Conservation (phyloP, 176 grass and related monocot species). For the Aegilops tauschii region DNA sequence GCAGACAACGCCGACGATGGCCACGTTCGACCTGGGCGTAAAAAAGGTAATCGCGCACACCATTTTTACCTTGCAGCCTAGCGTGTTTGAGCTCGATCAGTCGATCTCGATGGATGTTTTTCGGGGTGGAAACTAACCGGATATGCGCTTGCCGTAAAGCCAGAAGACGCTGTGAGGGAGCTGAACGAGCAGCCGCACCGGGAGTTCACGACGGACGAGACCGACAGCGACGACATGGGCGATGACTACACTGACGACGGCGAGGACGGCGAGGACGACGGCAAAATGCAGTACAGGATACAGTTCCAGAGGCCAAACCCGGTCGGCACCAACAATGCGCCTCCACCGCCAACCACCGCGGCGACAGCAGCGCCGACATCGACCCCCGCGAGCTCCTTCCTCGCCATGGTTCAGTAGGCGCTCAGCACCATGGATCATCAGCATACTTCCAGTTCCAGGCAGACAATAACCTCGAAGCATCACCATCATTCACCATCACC, state of each 20-base stretch:
- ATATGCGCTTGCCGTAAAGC: slow-evolving; percentile 54
- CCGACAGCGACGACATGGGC: slow-evolving; percentile 53
- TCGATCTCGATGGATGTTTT: neutral
- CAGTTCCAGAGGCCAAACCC: slow-evolving; percentile 53
- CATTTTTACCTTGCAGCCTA: neutral
- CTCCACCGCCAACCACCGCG: slow-evolving; percentile 3
- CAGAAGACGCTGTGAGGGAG: slow-evolving; percentile 73
- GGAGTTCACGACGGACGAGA: slow-evolving; percentile 52
- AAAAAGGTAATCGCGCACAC: slow-evolving; percentile 39
- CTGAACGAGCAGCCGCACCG: slow-evolving; percentile 47
- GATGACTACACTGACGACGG: slow-evolving; percentile 57
- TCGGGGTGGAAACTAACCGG: slow-evolving; percentile 37
- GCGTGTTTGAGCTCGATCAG: neutral
- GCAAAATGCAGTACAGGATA: slow-evolving; percentile 73
- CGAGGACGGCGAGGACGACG: slow-evolving; percentile 52
- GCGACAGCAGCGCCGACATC: slow-evolving; percentile 29
- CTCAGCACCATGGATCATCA: neutral
- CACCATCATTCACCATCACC: slow-evolving; percentile 2
- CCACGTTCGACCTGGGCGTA: slow-evolving; percentile 14
- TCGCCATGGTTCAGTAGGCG: slow-evolving; percentile 54
- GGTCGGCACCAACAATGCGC: neutral
- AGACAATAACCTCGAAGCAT: slow-evolving; percentile 13
- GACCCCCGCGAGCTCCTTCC: slow-evolving; percentile 45
- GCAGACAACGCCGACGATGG: neutral
- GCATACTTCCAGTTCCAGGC: slow-evolving; percentile 10